phyloP scores from a whole-genome alignment of 306 rosid genomes.

The Oemleria cerasiformis region DNA sequence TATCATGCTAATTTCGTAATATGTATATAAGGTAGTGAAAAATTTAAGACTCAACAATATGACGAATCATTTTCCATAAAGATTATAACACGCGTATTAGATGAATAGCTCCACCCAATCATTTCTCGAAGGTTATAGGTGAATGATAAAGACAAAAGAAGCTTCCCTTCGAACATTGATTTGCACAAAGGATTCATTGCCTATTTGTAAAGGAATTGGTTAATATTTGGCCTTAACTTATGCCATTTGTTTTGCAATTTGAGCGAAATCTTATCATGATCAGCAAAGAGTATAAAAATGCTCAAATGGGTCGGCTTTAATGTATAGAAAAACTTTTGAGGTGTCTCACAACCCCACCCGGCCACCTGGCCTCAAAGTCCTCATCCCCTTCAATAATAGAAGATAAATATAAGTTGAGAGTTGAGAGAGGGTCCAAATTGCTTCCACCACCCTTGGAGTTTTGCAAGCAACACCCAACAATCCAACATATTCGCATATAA shows the following conservation, averaged over 20 bases:
- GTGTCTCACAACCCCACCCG: not conserved
- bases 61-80: no score
- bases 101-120: no score
- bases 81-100: no score
- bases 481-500: not conserved
- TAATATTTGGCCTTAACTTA: not conserved
- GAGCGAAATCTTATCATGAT: not conserved
- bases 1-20: no score
- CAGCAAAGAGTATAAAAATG: not conserved
- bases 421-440: no score
- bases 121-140: no score
- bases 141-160: not conserved
- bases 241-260: not conserved
- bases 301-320: not conserved
- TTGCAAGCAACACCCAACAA: no score
- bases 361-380: no score
- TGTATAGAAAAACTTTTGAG: not conserved
- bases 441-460: slow-evolving; percentile 1
- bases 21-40: no score
- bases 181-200: not conserved
- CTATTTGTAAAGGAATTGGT: not conserved
- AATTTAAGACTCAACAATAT: no score
- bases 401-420: not conserved
- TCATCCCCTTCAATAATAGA: not conserved
- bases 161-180: not conserved